Base-by-base conservation (phyloP, 768 basidiomycete species). In the Termitomyces eurrhizus region DNA sequence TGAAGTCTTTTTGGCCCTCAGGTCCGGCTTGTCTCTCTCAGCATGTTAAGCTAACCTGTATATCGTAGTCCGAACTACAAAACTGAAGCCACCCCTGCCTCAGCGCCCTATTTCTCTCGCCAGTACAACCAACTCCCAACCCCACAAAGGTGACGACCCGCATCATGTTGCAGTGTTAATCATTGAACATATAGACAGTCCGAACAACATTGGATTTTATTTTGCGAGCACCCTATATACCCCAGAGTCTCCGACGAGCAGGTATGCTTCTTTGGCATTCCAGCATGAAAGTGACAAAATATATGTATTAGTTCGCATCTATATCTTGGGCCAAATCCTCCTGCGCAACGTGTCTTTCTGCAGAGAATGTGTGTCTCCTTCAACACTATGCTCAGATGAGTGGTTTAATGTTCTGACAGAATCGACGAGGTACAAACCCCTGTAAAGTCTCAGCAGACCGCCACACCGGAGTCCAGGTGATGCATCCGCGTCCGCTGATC, bases 401-500 rank as follows among this genome's bases (percentile, higher is more conserved):
- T 16, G 53, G 37, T 24, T 48, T 21, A 33, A 53, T 61, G 16
- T 62, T 44, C 45, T 49, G n/a, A 35, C 50, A 73, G 67, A 59
- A 56, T 61, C 26, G 50, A 56, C 29, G 69, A 68, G n/a, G 58
- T 61, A n/a, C 63, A 61, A 14, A 49, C 49, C 49, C 63, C 54
- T 58, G 52, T 64, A 12, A 61, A 58, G 50, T 70, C 71, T 41
- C 75, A 74, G 48, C 78, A 78, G 66, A 76, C 72, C 57, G 66
- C 76, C 56, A 82, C 81, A 4, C 81, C 81, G 45, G 78, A 80
- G 63, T 78, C 80, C 45, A 82, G 80, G 81, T 77, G 35, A 63
- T 67, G 58, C 51, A 33, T 52, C 33, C 16, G 7, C n/a, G 18
- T 52, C 32, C 3, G 14, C 13, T 49, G 12, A 49, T 44, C 12